Base-by-base conservation (phyloP, 768 basidiomycete species). In the Ephemerocybe angulata region DNA sequence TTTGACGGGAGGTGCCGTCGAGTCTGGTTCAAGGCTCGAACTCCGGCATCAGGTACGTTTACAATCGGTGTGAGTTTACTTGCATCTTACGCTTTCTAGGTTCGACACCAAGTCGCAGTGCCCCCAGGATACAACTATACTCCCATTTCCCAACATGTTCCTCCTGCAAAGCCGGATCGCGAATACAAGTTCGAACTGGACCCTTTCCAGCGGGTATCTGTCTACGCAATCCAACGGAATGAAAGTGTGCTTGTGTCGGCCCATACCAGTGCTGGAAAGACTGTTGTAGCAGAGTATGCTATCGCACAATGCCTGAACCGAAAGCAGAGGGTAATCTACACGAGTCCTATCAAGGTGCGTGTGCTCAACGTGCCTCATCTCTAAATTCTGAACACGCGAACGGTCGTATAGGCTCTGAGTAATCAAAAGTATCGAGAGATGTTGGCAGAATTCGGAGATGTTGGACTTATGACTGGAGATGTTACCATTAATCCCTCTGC, bases 341-440 rank as follows among this genome's bases (percentile, higher is more conserved):
- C 97, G 22, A 94, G 91, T 81, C 97, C 97, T 53, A 99, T 99
- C 75, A 99, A 99, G 84, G 96, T 94, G 71, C 65, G 84, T 78
- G 37, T 66, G 60, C 37, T 52, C 33, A 8, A 8, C 33, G 8
- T 35, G 10, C 33, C 17, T 17, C 10, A 8, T 35, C 33, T 35
- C 33, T 35, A 35, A 17, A 49, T 55, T 52, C 8, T 40, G 7
- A 22, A 6, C 12, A 52, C 12, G 33, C 25, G 37, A n/a, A n/a
- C n/a, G n/a, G n/a, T n/a, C n/a, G 21, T 46, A 41, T 72, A 98
- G 96, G 97, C 97, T 1, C 76, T 98, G 62, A 96, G 93, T 65
- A 98, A 99, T 69, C 97, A 99, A 70, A 98, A 99, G 72, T 99
- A 96, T 69, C 88, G 97, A 62, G 97, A 99, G 70, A 90, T 99